A percentile compares a stretch with the other conserved stretches of the same genome.
Conservation (phyloP, 2,329 filamentous ascomycete species). For the Diaporthe nobilis region DNA sequence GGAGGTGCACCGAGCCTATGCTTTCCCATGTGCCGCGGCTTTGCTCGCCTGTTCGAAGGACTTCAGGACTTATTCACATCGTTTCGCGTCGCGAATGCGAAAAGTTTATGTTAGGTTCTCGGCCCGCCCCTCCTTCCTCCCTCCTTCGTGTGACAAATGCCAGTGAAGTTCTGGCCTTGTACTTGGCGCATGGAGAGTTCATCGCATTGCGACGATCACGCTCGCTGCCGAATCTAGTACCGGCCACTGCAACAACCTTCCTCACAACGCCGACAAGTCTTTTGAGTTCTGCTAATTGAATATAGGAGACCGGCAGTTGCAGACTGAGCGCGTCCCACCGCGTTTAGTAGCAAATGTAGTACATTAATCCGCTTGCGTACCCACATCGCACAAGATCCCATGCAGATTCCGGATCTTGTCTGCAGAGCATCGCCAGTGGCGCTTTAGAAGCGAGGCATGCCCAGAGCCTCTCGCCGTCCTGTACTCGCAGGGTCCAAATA, state of each 20-base stretch:
- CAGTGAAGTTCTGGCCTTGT: not conserved
- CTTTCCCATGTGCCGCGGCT: not conserved
- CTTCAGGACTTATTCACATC: not conserved
- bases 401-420: too few relatives aligned
- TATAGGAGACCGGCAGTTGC: not conserved
- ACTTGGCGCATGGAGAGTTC: not conserved
- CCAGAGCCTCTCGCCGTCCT: slow-evolving; percentile 23
- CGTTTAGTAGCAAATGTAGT: too few relatives aligned
- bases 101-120: not conserved
- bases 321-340: not conserved
- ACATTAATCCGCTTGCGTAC: not conserved
- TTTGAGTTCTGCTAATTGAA: not conserved
- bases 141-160: not conserved
- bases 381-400: too few relatives aligned
- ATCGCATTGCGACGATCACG: slow-evolving; percentile 2
- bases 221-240: not conserved
- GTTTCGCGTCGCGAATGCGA: not conserved
- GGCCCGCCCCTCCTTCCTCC: not conserved
- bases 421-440: not conserved
- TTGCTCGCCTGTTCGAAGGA: not conserved
- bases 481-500: slow-evolving; percentile 23
- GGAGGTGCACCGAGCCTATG: not conserved
- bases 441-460: slow-evolving; percentile 7
- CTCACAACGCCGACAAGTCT: not conserved
- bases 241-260: not conserved